Base-by-base conservation (phyloP, 495 filamentous ascomycete genomes). In the Neurospora terricola region DNA sequence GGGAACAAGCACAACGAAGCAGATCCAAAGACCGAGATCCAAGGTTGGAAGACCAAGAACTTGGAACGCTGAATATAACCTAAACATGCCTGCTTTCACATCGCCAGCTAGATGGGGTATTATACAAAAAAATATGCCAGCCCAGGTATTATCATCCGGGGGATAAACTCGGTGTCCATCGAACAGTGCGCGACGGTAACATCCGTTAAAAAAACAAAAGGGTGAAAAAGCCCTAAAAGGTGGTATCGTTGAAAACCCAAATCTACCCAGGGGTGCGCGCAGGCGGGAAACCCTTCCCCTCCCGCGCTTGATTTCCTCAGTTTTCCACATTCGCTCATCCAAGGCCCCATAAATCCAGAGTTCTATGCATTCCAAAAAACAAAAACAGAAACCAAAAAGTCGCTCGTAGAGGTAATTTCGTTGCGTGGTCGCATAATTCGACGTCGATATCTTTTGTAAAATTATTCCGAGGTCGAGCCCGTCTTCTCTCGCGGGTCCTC, bases 101-200 rank as follows among this genome's bases (percentile, higher is more conserved):
- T 73, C 73, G 45, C 72, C 69, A 76, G 74, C 76, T 62, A 72
- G n/a, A 75, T 72, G 75, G 78, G 77, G 77, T 80, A 79, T 80
- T 79, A 74, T 80, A 80, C 77, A 79, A 75, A 76, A 66, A 66
- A 42, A 75, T 73, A 75, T 77, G 76, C 78, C 75, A 73, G 71
- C 69, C 69, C 73, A 42, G 39, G 27, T 59, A 37, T 21, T 21
- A 40, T 76, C 39, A 34, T 23, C 27, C 54, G 70, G 42, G 45
- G 72, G 69, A 75, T 74, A 73, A 66, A 66, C 54, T 34, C 27
- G 27, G 27, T 66, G 54, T 66, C 54, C 54, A 66, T 66, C 54
- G 12, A 36, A 34, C 27, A 66, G 27, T 30, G 54, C 14, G 54
- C 34, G 54, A 66, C 14, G 54, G 27, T 66, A 66, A 18, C 54